Conservation (phyloP, 495 filamentous ascomycete genomes). For the Penicillium turbatum region DNA sequence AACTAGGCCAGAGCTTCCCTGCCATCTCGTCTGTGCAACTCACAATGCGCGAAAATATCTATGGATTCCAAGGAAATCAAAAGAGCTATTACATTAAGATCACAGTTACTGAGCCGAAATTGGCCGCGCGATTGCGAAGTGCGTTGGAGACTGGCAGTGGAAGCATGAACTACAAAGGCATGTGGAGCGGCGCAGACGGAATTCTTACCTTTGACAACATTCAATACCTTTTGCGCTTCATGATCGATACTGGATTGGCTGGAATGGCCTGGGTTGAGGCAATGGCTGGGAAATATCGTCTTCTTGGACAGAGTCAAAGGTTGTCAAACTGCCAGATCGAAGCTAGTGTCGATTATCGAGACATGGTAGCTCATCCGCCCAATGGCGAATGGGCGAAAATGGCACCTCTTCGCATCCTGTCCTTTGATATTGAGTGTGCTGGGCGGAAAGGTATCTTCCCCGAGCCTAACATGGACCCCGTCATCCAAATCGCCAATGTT, state of each 20-base stretch:
- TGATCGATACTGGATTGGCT: constrained; percentile 89
- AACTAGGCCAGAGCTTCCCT: constrained; percentile 60
- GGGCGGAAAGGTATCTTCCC: constrained; percentile 97
- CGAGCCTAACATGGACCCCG: constrained; percentile 82
- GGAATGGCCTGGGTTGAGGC: constrained; percentile 99
- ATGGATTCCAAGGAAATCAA: constrained; percentile 85
- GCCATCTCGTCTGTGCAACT: constrained; percentile 70
- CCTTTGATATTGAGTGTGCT: constrained; percentile 98
- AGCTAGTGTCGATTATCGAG: constrained; percentile 70
- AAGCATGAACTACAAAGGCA: constrained; percentile 74
- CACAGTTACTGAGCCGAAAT: constrained; percentile 80
- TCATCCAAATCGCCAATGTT: constrained; percentile 98
- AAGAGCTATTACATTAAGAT: constrained; percentile 93
- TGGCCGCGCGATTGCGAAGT: constrained; percentile 65
- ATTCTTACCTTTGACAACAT: constrained; percentile 91
- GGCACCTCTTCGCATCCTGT: constrained; percentile 87
- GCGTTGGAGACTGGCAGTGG: constrained; percentile 63
- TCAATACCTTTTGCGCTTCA: constrained; percentile 91
- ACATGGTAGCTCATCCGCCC: constrained; percentile 83
- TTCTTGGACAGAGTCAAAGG: constrained; percentile 54
- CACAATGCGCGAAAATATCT: constrained; percentile 81
- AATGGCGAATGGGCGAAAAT: constrained; percentile 98
- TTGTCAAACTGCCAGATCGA: constrained; percentile 96
- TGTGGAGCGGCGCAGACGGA: constrained; percentile 72
- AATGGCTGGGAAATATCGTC: constrained; percentile 63